A percentile compares a stretch with the other conserved stretches of the same genome.
These are phyloP conservation scores for Crithidia brevicula DNA, from an alignment of 208 protist genomes.

Conservation along the genomic window DNA sequence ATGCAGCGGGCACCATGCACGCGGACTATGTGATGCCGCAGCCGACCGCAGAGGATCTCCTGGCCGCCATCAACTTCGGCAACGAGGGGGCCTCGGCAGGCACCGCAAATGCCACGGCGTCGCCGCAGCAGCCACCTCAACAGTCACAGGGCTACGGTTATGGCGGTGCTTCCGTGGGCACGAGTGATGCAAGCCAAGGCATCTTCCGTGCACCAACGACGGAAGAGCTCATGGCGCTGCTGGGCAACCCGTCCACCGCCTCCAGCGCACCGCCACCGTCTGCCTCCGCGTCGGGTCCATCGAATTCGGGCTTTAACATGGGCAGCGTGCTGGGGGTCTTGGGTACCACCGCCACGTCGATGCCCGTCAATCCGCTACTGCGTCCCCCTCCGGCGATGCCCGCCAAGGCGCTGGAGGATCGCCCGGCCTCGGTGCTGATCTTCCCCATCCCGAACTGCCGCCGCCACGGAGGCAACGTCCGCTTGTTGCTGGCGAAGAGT, in stretches of 20 bases:
- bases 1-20: not conserved
- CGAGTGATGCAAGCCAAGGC: too few species aligned
- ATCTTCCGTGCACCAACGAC: conserved; percentile 36
- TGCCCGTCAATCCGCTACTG: conserved; percentile 7
- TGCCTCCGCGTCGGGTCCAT: not conserved
- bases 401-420: conserved; percentile 65
- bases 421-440: conserved; percentile 76
- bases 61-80: conserved; percentile 31
- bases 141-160: not conserved
- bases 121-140: not conserved
- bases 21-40: conserved; percentile 15
- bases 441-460: conserved; percentile 75
- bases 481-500: conserved; percentile 73
- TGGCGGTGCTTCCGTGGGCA: not conserved
- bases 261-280: not conserved
- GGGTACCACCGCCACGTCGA: not conserved
- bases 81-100: not conserved
- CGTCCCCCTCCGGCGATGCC: conserved; percentile 80
- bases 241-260: conserved; percentile 33
- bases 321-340: conserved; percentile 7
- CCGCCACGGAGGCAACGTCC: conserved; percentile 56
- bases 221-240: conserved; percentile 70
- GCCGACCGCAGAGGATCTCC: conserved; percentile 19
- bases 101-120: not conserved
- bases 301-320: not conserved